A percentile compares a stretch with the other conserved stretches of the same genome.
phyloP scores from a whole-genome alignment of 2,329 filamentous ascomycete species.

The Niveomyces coronatus region DNA sequence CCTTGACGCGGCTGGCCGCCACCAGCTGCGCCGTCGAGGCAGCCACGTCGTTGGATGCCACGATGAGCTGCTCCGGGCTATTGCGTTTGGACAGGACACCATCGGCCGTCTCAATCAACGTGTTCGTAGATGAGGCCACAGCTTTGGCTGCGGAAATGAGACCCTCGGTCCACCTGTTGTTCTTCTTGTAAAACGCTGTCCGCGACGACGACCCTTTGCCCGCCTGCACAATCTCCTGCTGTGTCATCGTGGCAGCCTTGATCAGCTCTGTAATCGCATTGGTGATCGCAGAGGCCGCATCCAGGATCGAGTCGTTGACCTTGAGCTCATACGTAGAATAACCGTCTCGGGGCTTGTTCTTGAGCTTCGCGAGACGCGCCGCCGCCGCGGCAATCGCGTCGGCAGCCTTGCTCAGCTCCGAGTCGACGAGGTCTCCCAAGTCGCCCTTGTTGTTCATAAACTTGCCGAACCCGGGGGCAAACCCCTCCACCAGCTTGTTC shows the following conservation, averaged over 20 bases:
- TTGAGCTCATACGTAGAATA: conserved; percentile 95
- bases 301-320: conserved; percentile 90
- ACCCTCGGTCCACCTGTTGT: conserved; percentile 98
- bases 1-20: conserved; percentile 90
- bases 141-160: conserved; percentile 96
- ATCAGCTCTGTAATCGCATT: conserved; percentile 90
- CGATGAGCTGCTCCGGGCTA: conserved; percentile 92
- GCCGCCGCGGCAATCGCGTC: conserved; percentile 91
- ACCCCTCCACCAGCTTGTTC: conserved; percentile 85
- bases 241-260: conserved; percentile 84
- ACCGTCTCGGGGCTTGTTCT: conserved; percentile 90
- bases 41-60: conserved; percentile 93
- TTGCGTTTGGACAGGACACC: conserved; percentile 87
- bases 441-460: conserved; percentile 72
- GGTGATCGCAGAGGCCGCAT: conserved; percentile 86
- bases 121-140: conserved; percentile 87
- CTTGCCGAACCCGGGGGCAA: conserved; percentile 79
- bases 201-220: conserved; percentile 78
- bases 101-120: conserved; percentile 93
- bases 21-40: conserved; percentile 95
- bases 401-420: conserved; percentile 84
- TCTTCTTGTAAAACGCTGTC: conserved; percentile 99
- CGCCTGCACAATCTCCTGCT: conserved; percentile 93
- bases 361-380: conserved; percentile 79
- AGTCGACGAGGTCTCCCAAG: conserved; percentile 84